These are phyloP conservation scores for Microthlaspi erraticum DNA, from an alignment of 345 rosid species.

Conservation along the genomic window DNA sequence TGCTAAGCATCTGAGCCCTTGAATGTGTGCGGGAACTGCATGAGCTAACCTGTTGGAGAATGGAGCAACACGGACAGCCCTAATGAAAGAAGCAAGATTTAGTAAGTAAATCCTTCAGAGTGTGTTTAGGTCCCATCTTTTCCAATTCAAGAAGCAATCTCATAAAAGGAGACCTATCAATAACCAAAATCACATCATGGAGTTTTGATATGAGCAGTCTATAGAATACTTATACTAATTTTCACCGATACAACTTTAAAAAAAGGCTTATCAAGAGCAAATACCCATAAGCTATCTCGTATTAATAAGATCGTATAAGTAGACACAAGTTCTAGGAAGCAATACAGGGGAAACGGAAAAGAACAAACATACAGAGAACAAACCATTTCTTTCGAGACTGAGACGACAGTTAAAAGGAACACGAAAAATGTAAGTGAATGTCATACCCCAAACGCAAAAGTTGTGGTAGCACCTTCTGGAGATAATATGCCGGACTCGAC, in stretches of 20 bases:
- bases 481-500: constrained; percentile 88
- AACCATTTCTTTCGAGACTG: background rate
- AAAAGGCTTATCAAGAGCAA: constrained; percentile 15
- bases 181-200: constrained; percentile 7
- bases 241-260: constrained; percentile 14
- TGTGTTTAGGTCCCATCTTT: constrained; percentile 13
- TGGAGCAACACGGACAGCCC: constrained; percentile 98
- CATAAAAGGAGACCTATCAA: constrained; percentile 12
- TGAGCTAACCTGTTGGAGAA: constrained; percentile 95
- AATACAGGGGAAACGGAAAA: constrained; percentile 1
- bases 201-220: background rate
- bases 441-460: constrained; percentile 68
- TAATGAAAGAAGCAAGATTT: constrained; percentile 46
- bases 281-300: constrained; percentile 1
- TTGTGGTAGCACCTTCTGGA: constrained; percentile 92
- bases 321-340: constrained; percentile 5
- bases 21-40: constrained; percentile 77
- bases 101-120: constrained; percentile 3
- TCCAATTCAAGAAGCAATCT: constrained; percentile 14
- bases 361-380: background rate
- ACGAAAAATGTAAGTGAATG: background rate
- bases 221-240: background rate
- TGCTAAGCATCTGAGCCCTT: constrained; percentile 86
- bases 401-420: background rate
- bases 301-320: constrained; percentile 4